A percentile compares a stretch with the other conserved stretches of the same genome.
Evolutionary conservation across 208 protist species (phyloP).

Genomic region (Trichomonas gallinae): DNA sequence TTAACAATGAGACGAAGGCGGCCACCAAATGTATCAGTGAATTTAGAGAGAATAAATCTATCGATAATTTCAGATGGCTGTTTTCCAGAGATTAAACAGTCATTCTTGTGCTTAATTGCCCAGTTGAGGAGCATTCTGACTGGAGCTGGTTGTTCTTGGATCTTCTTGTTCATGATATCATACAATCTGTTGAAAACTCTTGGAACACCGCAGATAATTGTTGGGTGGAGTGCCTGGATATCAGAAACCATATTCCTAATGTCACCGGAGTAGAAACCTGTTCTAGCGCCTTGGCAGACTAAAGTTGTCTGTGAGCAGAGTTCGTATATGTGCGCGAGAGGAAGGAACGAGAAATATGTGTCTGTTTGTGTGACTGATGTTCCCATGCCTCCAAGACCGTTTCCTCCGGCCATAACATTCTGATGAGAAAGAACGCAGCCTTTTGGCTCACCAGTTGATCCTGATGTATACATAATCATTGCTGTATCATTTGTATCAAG

Average conservation of each 20-base stretch:
- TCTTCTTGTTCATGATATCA: background rate
- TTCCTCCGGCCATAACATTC: background rate
- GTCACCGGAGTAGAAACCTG: conserved; percentile 52
- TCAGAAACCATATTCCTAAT: conserved; percentile 50
- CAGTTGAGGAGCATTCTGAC: background rate
- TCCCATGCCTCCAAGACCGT: background rate
- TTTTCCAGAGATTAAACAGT: background rate
- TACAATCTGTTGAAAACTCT: conserved; percentile 54
- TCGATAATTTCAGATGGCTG: background rate
- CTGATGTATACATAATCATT: background rate
- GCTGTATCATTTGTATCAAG: background rate
- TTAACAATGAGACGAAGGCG: conserved; percentile 51
- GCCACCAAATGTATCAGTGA: conserved; percentile 33
- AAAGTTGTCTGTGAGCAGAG: conserved; percentile 16
- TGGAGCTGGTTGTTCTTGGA: background rate
- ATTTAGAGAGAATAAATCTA: background rate
- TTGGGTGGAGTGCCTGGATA: conserved; percentile 50
- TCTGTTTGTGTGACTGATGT: background rate
- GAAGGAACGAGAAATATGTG: background rate
- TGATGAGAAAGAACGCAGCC: background rate
- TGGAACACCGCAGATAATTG: conserved; percentile 52
- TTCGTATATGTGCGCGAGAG: conserved; percentile 9
- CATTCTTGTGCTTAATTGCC: background rate
- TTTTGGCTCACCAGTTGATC: conserved; percentile 14
- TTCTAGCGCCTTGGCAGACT: conserved; percentile 29